These are phyloP conservation scores for Metarhizium guizhouense DNA, from an alignment of 2,329 filamentous ascomycete genomes.

Conservation along the genomic window DNA sequence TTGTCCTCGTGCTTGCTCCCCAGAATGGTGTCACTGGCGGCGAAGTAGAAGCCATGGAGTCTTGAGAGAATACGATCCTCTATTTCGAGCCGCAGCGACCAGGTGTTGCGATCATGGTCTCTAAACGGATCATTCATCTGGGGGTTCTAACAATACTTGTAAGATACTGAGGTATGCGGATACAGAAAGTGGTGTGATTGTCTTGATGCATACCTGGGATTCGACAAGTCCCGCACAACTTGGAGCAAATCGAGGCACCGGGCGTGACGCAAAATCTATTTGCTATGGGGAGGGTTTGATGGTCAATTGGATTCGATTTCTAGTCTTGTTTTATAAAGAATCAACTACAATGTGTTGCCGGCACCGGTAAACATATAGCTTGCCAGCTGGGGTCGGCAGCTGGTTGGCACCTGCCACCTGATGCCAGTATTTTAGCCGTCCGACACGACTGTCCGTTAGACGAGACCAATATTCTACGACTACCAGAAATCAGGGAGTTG, in stretches of 20 bases:
- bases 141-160: not conserved
- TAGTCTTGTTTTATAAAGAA: too few species aligned
- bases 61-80: not conserved
- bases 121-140: not conserved
- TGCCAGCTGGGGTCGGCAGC: not conserved
- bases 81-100: not conserved
- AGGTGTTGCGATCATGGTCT: not conserved
- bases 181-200: not conserved
- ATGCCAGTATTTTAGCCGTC: too few species aligned
- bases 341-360: too few species aligned
- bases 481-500: too few species aligned
- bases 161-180: not conserved
- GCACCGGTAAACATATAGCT: not conserved
- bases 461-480: too few species aligned
- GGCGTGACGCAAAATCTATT: too few species aligned
- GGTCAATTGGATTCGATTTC: too few species aligned
- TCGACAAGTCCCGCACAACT: too few species aligned
- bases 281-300: too few species aligned
- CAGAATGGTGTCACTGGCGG: not conserved
- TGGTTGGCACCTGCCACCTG: not conserved
- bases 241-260: too few species aligned
- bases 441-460: too few species aligned
- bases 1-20: not conserved
- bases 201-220: not conserved
- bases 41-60: slow-evolving; percentile 2